Percentiles rank a stretch among this genome's conserved stretches.
phyloP scores from a whole-genome alignment of 257 asterid species.

The Salvia hispanica region DNA sequence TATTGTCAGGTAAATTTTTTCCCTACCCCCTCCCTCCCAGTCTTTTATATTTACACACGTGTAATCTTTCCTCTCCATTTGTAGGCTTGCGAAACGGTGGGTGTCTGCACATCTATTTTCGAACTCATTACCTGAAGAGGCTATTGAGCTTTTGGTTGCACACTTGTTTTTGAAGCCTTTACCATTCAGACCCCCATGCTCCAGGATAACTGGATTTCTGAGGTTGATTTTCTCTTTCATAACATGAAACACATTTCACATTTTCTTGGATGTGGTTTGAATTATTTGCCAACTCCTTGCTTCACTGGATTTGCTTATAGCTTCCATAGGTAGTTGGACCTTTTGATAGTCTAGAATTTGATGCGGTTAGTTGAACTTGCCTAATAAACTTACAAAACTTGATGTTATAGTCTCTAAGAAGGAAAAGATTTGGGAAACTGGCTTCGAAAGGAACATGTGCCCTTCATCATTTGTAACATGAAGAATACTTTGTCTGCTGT shows the following conservation, averaged over 20 bases:
- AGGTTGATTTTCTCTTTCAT: conserved; percentile 47
- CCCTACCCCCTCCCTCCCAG: conserved; percentile 1
- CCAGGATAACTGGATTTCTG: conserved; percentile 85
- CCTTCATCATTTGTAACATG: background rate
- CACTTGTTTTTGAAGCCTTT: conserved; percentile 76
- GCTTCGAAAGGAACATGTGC: background rate
- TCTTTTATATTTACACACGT: conserved; percentile 12
- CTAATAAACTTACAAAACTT: conserved; percentile 1
- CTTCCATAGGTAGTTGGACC: too few species aligned
- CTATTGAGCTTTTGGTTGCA: conserved; percentile 90
- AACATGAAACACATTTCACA: conserved; percentile 13
- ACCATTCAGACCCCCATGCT: conserved; percentile 78
- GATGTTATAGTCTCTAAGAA: conserved; percentile 7
- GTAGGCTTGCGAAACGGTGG: conserved; percentile 97
- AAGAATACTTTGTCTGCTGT: background rate
- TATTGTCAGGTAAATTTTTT: conserved; percentile 65
- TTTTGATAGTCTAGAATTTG: conserved; percentile 6
- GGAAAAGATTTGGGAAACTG: background rate
- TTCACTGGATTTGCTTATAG: background rate
- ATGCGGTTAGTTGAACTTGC: background rate
- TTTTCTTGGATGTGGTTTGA: conserved; percentile 5
- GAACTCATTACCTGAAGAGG: conserved; percentile 70
- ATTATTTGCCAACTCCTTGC: conserved; percentile 15
- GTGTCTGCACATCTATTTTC: conserved; percentile 91
- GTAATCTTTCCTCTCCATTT: conserved; percentile 1